These are phyloP conservation scores for Aristolochia californica DNA, from an alignment of 164 flowering plant species.

Conservation along the genomic window DNA sequence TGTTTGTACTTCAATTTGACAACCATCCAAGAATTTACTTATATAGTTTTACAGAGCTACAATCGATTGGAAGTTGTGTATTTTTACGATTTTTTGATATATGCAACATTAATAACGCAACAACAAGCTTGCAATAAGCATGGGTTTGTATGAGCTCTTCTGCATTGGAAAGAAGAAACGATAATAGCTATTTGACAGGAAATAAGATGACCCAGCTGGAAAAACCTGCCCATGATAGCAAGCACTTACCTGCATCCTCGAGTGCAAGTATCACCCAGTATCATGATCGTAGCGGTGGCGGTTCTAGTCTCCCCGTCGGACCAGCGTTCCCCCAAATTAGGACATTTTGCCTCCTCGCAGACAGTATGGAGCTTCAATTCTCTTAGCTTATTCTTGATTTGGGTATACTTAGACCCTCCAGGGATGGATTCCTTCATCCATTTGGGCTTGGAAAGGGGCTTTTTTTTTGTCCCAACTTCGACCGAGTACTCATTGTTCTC, in stretches of 20 bases:
- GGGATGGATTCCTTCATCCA: conserved; percentile 30
- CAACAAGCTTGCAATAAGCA: no score
- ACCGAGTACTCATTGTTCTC: conserved; percentile 19
- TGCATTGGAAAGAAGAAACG: no score
- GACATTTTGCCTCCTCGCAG: conserved; percentile 28
- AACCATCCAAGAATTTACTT: no score
- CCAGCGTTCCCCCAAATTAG: conserved; percentile 27
- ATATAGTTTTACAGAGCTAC: no score
- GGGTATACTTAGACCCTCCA: conserved; percentile 21
- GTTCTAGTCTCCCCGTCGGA: conserved; percentile 30
- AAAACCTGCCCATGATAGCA: no score
- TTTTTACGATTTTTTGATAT: no score
- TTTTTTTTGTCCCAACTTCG: conserved; percentile 24
- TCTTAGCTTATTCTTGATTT: conserved; percentile 21
- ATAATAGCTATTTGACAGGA: no score
- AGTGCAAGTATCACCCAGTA: conserved; percentile 27
- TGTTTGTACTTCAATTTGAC: no score
- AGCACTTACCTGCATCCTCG: conserved; percentile 22
- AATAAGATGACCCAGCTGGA: no score
- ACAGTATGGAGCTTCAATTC: conserved; percentile 26
- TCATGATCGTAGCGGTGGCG: conserved; percentile 28
- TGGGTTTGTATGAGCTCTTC: no score
- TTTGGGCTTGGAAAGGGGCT: conserved; percentile 26
- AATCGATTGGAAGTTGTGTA: no score
- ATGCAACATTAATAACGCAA: no score